Base-by-base conservation (phyloP, 2,329 filamentous ascomycete genomes). In the Nigrospora osmanthi region DNA sequence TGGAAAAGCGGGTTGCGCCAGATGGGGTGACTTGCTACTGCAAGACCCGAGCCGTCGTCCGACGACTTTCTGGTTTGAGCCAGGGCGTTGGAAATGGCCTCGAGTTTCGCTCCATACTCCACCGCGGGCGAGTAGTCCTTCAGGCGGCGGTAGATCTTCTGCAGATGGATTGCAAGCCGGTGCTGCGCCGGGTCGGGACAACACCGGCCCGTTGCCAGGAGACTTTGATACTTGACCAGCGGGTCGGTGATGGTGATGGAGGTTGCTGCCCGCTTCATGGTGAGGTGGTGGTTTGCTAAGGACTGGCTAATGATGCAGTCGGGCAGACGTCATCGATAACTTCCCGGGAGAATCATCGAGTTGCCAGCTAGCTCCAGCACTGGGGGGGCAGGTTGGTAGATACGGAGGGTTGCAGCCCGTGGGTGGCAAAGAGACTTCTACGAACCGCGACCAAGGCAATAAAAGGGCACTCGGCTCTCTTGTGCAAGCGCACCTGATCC, bases 91-190 rank as follows among this genome's bases (percentile, higher is more conserved):
- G 74, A 74, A 28, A 88, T 70, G 51, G 80, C 78, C 37, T 75
- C 73, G 1, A 93, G 70, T 28, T 80, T 76, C 49, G 80, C 70
- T 30, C 74, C 75, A 58, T 90, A 90, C 57, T 89, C 83, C 12
- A 76, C 54, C 39, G 81, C 76, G 0, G 87, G 87, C 33, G 84
- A 78, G 63, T 93, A 91, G 61, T 91, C 86, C 58, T 87, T 89
- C 35, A 91, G 69, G 3, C 81, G 75, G 34, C 79, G 69, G 54
- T 93, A 91, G 11, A 91, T 72, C 58, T 87, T 86, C 53, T 87
- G 85, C 2, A 91, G 71, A 62, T 91, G 85, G 35, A 87, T 72
- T 6, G 87, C 87, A 7, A 88, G 70, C 16, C 84, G 76, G 61
- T 88, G 81, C 59, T 89, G 85, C 17, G 83, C 76, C 6, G 78